phyloP scores from a whole-genome alignment of 441 rosid genomes.

The Biscutella laevigata region DNA sequence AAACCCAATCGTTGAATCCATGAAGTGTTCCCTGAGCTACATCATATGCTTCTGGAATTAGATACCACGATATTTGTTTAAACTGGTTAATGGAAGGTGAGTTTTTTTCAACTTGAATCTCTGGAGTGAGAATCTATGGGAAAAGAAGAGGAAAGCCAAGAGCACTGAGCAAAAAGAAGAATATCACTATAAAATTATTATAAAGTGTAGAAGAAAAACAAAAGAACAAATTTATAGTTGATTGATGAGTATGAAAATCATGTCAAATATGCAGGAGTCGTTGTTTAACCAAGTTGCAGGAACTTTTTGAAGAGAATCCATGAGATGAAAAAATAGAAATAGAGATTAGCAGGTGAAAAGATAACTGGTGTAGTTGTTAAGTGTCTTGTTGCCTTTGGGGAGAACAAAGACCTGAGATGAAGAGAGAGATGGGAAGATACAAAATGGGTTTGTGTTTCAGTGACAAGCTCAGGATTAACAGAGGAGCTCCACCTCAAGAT shows the following conservation, averaged over 20 bases:
- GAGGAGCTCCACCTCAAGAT: slow-evolving; percentile 39
- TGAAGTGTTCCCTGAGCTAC: slow-evolving; percentile 22
- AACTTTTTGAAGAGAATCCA: slow-evolving; percentile 15
- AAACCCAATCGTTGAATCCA: slow-evolving; percentile 17
- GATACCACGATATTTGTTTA: slow-evolving; percentile 28
- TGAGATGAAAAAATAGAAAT: slow-evolving; percentile 8
- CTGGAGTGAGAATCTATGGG: slow-evolving; percentile 19
- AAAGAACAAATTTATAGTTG: not conserved
- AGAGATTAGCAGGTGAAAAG: too few relatives aligned
- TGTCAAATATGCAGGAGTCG: slow-evolving; percentile 19
- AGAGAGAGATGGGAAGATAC: slow-evolving; percentile 41
- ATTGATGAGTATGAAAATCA: slow-evolving; percentile 16
- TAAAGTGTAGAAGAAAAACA: slow-evolving; percentile 9
- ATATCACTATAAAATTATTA: slow-evolving; percentile 12
- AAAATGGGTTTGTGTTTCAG: slow-evolving; percentile 43
- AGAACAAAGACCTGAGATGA: slow-evolving; percentile 13
- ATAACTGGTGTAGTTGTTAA: slow-evolving; percentile 9
- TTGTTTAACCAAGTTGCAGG: slow-evolving; percentile 9
- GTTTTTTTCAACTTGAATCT: slow-evolving; percentile 16
- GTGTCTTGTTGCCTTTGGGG: not conserved
- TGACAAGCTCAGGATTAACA: slow-evolving; percentile 37
- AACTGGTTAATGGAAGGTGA: slow-evolving; percentile 18
- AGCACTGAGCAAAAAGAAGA: slow-evolving; percentile 20
- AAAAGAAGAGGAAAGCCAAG: slow-evolving; percentile 14
- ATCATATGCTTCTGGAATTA: slow-evolving; percentile 24